Evolutionary conservation across 2,329 filamentous ascomycete genomes (phyloP).

Genomic region (Chaetomium globosum): DNA sequence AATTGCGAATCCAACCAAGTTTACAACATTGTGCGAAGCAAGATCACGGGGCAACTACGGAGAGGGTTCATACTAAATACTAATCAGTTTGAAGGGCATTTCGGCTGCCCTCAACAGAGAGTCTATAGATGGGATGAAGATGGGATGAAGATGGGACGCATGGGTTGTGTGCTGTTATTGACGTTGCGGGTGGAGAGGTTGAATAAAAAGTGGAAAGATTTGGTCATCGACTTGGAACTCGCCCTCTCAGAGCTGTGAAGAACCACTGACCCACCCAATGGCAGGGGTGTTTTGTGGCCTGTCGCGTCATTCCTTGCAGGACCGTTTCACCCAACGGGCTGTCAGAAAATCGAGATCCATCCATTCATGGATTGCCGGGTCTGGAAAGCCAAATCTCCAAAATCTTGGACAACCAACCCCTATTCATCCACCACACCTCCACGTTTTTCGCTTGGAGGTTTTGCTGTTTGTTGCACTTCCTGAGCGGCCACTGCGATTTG

Average conservation of each 20-base stretch:
- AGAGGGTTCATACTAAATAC: too few species aligned
- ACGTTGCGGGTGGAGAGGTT: not conserved
- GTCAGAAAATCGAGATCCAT: slow-evolving; percentile 22
- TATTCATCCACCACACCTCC: slow-evolving; percentile 9
- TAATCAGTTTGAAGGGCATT: too few species aligned
- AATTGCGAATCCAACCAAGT: not conserved
- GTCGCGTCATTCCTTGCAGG: slow-evolving; percentile 21
- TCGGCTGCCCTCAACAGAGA: too few species aligned
- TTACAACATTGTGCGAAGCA: not conserved
- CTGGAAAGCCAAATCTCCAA: slow-evolving; percentile 14
- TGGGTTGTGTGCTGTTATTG: too few species aligned
- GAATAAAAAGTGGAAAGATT: slow-evolving; percentile 10
- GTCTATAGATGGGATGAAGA: too few species aligned
- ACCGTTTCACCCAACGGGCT: slow-evolving; percentile 9
- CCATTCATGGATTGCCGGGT: not conserved
- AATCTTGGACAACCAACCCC: slow-evolving; percentile 19
- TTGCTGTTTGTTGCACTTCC: not conserved
- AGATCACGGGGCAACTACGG: too few species aligned
- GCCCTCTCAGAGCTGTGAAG: not conserved
- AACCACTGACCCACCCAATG: not conserved
- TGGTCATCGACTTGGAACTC: not conserved
- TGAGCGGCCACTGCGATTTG: slow-evolving; percentile 10
- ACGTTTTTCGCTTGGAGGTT: not conserved
- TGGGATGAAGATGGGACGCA: too few species aligned
- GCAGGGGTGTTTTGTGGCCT: slow-evolving; percentile 7